Evolutionary conservation across 2,329 filamentous ascomycete species (phyloP).

Genomic region (Incumbomyces delicatus): DNA sequence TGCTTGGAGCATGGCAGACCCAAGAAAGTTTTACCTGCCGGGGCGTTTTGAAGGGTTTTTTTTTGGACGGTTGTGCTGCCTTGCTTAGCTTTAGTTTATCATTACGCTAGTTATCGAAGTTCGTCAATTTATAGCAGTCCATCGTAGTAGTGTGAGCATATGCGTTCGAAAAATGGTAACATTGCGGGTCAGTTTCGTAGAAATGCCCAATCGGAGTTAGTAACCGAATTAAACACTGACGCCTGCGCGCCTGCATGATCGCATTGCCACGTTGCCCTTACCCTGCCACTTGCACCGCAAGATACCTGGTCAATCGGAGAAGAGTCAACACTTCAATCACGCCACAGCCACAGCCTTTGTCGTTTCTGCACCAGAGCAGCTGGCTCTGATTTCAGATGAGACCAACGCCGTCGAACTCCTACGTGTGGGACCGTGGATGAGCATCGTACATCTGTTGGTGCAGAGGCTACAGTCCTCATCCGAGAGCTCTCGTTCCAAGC

Average conservation of each 20-base stretch:
- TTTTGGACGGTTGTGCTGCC: too few species aligned
- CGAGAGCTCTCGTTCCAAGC: constrained; percentile 36
- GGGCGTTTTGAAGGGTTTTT: background rate
- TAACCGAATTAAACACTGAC: too few species aligned
- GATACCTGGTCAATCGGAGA: constrained; percentile 21
- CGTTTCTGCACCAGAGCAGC: constrained; percentile 29
- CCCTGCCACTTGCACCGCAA: constrained; percentile 34
- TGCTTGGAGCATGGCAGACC: background rate
- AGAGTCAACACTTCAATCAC: constrained; percentile 30
- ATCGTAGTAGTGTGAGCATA: too few species aligned
- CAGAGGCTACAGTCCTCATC: constrained; percentile 34
- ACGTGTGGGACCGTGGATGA: constrained; percentile 35
- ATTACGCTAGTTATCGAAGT: too few species aligned
- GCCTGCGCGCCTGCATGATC: too few species aligned
- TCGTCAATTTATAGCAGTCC: too few species aligned
- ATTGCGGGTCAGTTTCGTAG: too few species aligned
- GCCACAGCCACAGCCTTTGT: constrained; percentile 31
- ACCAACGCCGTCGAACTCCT: constrained; percentile 33
- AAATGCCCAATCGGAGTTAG: too few species aligned
- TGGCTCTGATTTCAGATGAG: constrained; percentile 33
- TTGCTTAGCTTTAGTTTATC: too few species aligned
- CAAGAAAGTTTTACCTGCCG: background rate
- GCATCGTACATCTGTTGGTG: constrained; percentile 36
- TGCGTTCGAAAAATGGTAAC: too few species aligned
- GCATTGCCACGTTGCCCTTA: too few species aligned